A percentile compares a stretch with the other conserved stretches of the same genome.
These are phyloP conservation scores for Microascus cirrosus DNA, from an alignment of 2,329 filamentous ascomycete genomes.

Conservation along the genomic window DNA sequence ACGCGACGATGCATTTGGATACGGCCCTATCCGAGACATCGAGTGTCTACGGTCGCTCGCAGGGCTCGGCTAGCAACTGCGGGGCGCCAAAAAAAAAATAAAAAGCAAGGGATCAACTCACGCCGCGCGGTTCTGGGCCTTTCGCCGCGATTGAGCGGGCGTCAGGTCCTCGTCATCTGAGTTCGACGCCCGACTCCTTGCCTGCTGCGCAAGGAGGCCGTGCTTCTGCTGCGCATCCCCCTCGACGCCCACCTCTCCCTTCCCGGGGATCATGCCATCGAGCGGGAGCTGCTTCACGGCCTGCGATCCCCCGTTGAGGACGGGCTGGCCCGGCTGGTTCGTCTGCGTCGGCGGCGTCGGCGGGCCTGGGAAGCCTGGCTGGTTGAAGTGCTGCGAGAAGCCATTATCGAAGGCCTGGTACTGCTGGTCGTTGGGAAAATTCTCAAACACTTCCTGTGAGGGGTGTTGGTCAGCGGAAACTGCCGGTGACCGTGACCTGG, in stretches of 20 bases:
- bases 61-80: not conserved
- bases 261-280: slow-evolving; percentile 12
- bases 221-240: slow-evolving; percentile 14
- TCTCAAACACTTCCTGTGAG: slow-evolving; percentile 36
- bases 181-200: slow-evolving; percentile 19
- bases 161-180: slow-evolving; percentile 46
- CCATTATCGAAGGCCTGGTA: slow-evolving; percentile 34
- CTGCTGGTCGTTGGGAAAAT: slow-evolving; percentile 31
- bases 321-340: slow-evolving; percentile 17
- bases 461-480: not conserved
- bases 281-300: slow-evolving; percentile 10
- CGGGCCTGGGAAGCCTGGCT: slow-evolving; percentile 29
- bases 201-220: not conserved
- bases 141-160: slow-evolving; percentile 46
- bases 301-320: slow-evolving; percentile 13
- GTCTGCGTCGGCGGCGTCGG: slow-evolving; percentile 45
- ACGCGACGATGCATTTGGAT: not conserved
- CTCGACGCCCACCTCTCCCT: slow-evolving; percentile 26
- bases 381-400: slow-evolving; percentile 8
- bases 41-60: not conserved
- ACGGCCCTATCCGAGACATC: not conserved
- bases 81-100: not conserved
- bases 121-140: slow-evolving; percentile 52
- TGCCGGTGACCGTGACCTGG: not conserved
- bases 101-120: slow-evolving; percentile 25